phyloP scores from a whole-genome alignment of 2,329 filamentous ascomycete species.

The Thermoascus crustaceus region DNA sequence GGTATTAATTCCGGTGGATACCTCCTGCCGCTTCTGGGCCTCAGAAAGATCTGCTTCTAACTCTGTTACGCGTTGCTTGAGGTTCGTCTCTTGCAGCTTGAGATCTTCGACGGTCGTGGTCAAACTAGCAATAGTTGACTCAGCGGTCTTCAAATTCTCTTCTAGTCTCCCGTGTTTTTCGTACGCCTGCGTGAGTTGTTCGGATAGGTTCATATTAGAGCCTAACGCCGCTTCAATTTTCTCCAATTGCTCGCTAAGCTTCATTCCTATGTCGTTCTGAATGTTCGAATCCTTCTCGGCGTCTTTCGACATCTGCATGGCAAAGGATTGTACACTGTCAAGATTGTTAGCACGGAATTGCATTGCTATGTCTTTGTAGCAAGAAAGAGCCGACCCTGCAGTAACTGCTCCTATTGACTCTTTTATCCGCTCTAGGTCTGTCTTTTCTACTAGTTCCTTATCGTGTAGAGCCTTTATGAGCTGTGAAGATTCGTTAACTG shows the following conservation, averaged over 20 bases:
- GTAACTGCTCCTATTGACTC: slow-evolving; percentile 11
- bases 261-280: slow-evolving; percentile 8
- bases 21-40: slow-evolving; percentile 12
- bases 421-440: slow-evolving; percentile 13
- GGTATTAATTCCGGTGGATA: no score
- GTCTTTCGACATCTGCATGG: slow-evolving; percentile 10
- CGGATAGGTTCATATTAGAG: slow-evolving; percentile 11
- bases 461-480: slow-evolving; percentile 12
- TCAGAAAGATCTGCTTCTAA: slow-evolving; percentile 15
- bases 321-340: slow-evolving; percentile 19
- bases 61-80: slow-evolving; percentile 21
- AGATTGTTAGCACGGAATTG: not conserved
- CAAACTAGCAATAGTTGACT: slow-evolving; percentile 14
- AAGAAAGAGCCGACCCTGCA: slow-evolving; percentile 16
- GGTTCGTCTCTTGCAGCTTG: slow-evolving; percentile 14
- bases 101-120: slow-evolving; percentile 15
- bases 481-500: slow-evolving; percentile 10
- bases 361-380: not conserved
- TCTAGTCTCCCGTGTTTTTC: slow-evolving; percentile 13
- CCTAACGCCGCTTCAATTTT: slow-evolving; percentile 13
- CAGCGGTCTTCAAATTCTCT: slow-evolving; percentile 12
- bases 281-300: slow-evolving; percentile 11
- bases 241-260: slow-evolving; percentile 17
- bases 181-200: slow-evolving; percentile 15
- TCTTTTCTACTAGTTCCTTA: slow-evolving; percentile 8